Evolutionary conservation across 106 monocot genomes (phyloP).

Genomic region (Alisma plantagoaquatica): DNA sequence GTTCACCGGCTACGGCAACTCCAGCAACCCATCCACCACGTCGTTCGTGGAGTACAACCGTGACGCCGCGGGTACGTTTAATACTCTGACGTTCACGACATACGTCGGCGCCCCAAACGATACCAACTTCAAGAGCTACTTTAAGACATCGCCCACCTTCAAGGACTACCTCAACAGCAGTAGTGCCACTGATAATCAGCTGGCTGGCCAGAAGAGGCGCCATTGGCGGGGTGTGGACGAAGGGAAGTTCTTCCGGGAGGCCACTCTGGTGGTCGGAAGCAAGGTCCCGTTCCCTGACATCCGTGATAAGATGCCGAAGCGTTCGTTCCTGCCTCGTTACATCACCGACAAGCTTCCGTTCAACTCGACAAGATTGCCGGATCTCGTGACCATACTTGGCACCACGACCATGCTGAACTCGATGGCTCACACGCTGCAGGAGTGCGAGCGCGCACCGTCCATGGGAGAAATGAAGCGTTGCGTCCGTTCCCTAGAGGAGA

Average conservation of each 20-base stretch:
- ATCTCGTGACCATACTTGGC: background rate
- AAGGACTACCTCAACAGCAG: background rate
- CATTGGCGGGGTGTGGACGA: slow-evolving; percentile 2
- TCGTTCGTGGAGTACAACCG: slow-evolving; percentile 9
- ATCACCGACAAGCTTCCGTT: slow-evolving; percentile 11
- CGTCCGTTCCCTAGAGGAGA: slow-evolving; percentile 1
- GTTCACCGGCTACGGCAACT: background rate
- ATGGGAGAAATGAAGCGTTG: slow-evolving; percentile 12
- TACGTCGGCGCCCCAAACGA: background rate
- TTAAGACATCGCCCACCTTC: background rate
- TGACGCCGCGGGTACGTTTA: background rate
- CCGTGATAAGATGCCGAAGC: slow-evolving; percentile 17
- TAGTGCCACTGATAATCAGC: background rate
- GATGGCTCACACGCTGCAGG: background rate
- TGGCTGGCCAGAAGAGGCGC: no score
- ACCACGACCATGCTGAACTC: background rate
- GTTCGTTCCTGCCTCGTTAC: slow-evolving; percentile 9
- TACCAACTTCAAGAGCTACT: slow-evolving; percentile 8
- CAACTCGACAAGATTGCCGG: background rate
- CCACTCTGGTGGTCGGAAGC: slow-evolving; percentile 1
- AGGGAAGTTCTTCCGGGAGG: slow-evolving; percentile 16
- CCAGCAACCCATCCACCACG: background rate
- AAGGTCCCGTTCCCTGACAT: slow-evolving; percentile 14
- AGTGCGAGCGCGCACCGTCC: slow-evolving; percentile 8
- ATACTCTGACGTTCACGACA: background rate